Base-by-base conservation (phyloP, 1,284 basidiomycete genomes). In the Cutaneotrichosporon cutaneum region DNA sequence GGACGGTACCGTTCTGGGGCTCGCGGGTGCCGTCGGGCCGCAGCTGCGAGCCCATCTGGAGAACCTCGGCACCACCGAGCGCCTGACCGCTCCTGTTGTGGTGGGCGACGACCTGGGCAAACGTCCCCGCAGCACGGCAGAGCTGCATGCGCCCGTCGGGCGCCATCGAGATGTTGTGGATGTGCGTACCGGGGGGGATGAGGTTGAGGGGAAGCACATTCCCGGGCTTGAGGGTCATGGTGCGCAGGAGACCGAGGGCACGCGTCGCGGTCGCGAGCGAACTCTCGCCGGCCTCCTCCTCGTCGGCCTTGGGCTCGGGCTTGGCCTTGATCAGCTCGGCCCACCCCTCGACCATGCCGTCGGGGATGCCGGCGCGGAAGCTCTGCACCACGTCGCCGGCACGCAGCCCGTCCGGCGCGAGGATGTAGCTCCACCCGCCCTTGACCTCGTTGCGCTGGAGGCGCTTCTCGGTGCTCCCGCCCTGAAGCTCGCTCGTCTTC, bases 171-270 rank as follows among this genome's bases (percentile, higher is more conserved):
- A 99, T 84, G 73, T 87, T 90, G 83, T 98, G 94, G 63, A 98
- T 87, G 71, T 89, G 85, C 7, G 94, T 96, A 18, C 94, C 94
- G 32, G 90, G 86, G 0, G 95, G 95, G 68, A 98, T 93, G 65
- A 97, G 86, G 58, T 88, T 87, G 57, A 99, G 82, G 0, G 93
- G 94, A 16, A 99, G 86, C 56, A 95, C 93, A 74, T 99, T 98
- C 50, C 95, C 95, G 0, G 91, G 88, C 76, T 90, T 90, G 75
- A 98, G 82, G 1, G 92, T 93, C 70, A 88, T 81, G 1, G 90
- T 87, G 44, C 94, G 89, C 54, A 98, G 85, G 47, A 94, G 83
- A 83, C 94, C 93, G 42, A 96, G 80, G 5, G 92, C 90, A 58
- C 79, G 73, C 13, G 65, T 63, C 4, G 64, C 61, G 10, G 64